These are phyloP conservation scores for Achlya hypogyna DNA, from an alignment of 352 stramenopile genomes.

Conservation along the genomic window DNA sequence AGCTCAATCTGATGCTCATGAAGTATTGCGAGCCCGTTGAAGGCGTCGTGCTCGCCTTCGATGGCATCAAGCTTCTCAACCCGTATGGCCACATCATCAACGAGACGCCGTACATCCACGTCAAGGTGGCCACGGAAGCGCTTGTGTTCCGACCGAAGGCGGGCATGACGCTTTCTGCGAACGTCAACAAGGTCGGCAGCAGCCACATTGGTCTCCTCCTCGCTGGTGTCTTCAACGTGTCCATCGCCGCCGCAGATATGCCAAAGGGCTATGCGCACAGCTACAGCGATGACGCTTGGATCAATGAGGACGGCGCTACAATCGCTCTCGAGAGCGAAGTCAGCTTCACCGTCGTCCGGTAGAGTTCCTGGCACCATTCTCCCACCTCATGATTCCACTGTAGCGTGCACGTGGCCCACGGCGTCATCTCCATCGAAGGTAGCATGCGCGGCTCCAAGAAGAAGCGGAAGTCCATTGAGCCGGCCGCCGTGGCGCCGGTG, in stretches of 20 bases:
- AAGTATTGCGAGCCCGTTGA: slow-evolving; percentile 63
- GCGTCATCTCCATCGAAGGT: slow-evolving; percentile 73
- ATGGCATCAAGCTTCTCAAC: slow-evolving; percentile 46
- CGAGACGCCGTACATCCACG: slow-evolving; percentile 79
- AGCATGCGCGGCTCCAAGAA: slow-evolving; percentile 40
- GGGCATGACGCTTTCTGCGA: slow-evolving; percentile 50
- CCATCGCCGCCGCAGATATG: slow-evolving; percentile 59
- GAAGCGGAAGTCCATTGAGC: background rate
- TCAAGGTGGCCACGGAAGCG: slow-evolving; percentile 55
- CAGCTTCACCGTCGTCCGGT: slow-evolving; percentile 53
- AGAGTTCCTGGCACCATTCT: slow-evolving; percentile 7
- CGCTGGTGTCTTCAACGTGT: slow-evolving; percentile 74
- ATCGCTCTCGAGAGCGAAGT: slow-evolving; percentile 60
- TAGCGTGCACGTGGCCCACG: slow-evolving; percentile 57
- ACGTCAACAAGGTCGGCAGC: slow-evolving; percentile 80
- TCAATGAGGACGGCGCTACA: slow-evolving; percentile 39
- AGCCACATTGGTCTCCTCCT: slow-evolving; percentile 82
- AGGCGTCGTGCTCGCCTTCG: slow-evolving; percentile 67
- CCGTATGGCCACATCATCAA: slow-evolving; percentile 66
- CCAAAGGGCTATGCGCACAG: slow-evolving; percentile 73
- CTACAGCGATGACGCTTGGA: slow-evolving; percentile 65
- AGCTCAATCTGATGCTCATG: slow-evolving; percentile 68
- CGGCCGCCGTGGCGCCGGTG: slow-evolving; percentile 18
- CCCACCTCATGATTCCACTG: slow-evolving; percentile 9
- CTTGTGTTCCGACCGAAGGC: slow-evolving; percentile 61